phyloP scores from a whole-genome alignment of 2,329 filamentous ascomycete species.

The Massarina eburnea region DNA sequence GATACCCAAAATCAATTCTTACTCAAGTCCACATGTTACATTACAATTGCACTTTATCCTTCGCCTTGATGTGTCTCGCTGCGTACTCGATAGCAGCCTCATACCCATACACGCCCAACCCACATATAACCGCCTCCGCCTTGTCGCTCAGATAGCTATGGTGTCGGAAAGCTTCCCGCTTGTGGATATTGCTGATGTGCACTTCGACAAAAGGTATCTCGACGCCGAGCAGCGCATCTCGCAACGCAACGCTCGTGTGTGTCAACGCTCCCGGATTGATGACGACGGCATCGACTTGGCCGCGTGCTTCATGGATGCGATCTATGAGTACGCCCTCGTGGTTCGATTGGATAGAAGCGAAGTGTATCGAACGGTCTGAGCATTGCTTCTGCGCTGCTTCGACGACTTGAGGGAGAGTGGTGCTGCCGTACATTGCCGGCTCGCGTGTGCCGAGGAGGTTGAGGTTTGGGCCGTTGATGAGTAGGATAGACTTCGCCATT shows the following conservation, averaged over 20 bases:
- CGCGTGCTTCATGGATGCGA: slow-evolving; percentile 68
- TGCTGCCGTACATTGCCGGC: slow-evolving; percentile 70
- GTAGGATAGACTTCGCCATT: slow-evolving; percentile 58
- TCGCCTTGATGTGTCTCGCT: slow-evolving; percentile 33
- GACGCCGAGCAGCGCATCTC: slow-evolving; percentile 72
- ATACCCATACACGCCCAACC: slow-evolving; percentile 56
- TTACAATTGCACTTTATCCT: slow-evolving; percentile 13
- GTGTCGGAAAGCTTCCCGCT: slow-evolving; percentile 67
- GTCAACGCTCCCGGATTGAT: slow-evolving; percentile 78
- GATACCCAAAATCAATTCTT: not conserved
- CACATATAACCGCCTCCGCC: slow-evolving; percentile 72
- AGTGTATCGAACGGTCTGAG: slow-evolving; percentile 48
- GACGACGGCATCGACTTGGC: slow-evolving; percentile 63
- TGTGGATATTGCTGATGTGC: slow-evolving; percentile 76
- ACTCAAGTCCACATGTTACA: no score
- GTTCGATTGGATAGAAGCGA: slow-evolving; percentile 73
- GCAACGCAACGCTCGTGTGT: slow-evolving; percentile 73
- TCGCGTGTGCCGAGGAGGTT: slow-evolving; percentile 77
- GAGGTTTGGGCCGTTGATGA: slow-evolving; percentile 82
- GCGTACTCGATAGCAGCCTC: slow-evolving; percentile 50
- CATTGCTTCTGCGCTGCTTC: slow-evolving; percentile 54
- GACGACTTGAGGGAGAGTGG: slow-evolving; percentile 66
- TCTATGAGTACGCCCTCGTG: slow-evolving; percentile 75
- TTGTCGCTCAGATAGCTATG: slow-evolving; percentile 76
- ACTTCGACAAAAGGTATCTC: slow-evolving; percentile 74